Evolutionary conservation across 208 protist species (phyloP).

Genomic region (Zelonia costaricensis): DNA sequence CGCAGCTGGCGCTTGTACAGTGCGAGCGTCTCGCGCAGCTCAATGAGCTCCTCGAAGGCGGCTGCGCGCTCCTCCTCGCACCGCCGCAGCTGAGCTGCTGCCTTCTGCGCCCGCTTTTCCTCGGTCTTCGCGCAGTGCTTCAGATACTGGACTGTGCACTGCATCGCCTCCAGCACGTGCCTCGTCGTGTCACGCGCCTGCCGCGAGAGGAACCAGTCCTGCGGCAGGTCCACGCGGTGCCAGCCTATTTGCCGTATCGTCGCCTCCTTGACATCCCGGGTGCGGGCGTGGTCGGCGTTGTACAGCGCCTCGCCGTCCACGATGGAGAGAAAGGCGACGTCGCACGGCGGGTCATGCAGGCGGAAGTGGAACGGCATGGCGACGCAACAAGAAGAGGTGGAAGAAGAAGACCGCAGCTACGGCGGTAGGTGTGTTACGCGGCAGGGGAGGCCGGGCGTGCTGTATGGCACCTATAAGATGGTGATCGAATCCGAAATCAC

Average conservation of each 20-base stretch:
- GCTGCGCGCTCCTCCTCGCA: conserved; percentile 50
- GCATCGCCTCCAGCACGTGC: conserved; percentile 53
- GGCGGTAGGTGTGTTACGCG: no score
- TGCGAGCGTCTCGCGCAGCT: conserved; percentile 49
- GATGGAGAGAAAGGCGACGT: conserved; percentile 72
- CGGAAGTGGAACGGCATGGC: conserved; percentile 68
- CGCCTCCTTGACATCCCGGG: conserved; percentile 42
- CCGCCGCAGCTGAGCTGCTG: conserved; percentile 16
- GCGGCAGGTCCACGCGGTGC: conserved; percentile 48
- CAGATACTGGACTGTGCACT: conserved; percentile 84
- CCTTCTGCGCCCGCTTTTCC: conserved; percentile 18
- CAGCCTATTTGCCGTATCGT: conserved; percentile 74
- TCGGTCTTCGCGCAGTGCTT: conserved; percentile 24
- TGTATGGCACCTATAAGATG: neutral
- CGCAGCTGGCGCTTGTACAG: conserved; percentile 33
- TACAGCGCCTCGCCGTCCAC: conserved; percentile 64
- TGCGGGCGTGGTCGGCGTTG: conserved; percentile 39
- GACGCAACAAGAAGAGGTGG: no score
- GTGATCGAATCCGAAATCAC: no score
- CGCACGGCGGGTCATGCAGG: conserved; percentile 52
- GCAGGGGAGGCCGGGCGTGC: no score
- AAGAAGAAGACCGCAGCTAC: no score
- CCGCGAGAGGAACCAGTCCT: conserved; percentile 69
- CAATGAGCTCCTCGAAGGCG: conserved; percentile 69
- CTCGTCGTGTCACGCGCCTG: conserved; percentile 28